These are phyloP conservation scores for Porogramme epimiltina DNA, from an alignment of 1,284 basidiomycete genomes.

Conservation along the genomic window DNA sequence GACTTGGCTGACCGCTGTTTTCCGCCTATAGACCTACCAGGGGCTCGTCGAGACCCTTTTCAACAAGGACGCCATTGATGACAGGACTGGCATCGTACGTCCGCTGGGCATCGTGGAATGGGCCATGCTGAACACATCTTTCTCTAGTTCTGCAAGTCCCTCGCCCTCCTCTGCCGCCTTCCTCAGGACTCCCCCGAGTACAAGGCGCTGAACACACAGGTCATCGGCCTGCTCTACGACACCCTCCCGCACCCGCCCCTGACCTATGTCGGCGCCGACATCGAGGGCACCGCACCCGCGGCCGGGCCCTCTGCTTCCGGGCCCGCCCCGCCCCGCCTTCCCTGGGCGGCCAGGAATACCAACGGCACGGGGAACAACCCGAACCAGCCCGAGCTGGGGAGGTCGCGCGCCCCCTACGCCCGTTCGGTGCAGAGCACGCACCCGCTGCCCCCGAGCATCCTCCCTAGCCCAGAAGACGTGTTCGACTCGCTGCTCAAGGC, in stretches of 20 bases:
- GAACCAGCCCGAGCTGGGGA: conserved; percentile 69
- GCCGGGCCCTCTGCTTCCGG: conserved; percentile 8
- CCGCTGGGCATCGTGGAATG: not conserved
- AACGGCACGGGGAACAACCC: conserved; percentile 80
- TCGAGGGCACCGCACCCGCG: conserved; percentile 4
- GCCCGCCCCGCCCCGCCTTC: conserved; percentile 14
- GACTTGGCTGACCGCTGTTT: too few relatives aligned
- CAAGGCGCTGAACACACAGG: conserved; percentile 49
- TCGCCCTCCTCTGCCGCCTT: conserved; percentile 63
- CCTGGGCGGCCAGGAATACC: conserved; percentile 59
- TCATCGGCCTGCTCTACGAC: conserved; percentile 66
- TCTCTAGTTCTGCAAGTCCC: conserved; percentile 63
- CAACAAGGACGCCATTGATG: conserved; percentile 56
- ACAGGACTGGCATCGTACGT: conserved; percentile 55
- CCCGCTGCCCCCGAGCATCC: conserved; percentile 42
- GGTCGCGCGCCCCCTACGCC: conserved; percentile 75
- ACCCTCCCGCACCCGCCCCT: conserved; percentile 77
- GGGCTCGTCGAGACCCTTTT: conserved; percentile 52
- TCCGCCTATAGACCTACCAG: conserved; percentile 32
- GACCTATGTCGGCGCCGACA: conserved; percentile 56
- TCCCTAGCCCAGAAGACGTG: conserved; percentile 70
- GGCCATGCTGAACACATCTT: not conserved
- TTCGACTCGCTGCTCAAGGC: conserved; percentile 71
- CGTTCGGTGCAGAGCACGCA: conserved; percentile 64
- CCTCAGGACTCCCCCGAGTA: conserved; percentile 49